Conservation (phyloP, 75 land plant genomes). For the Cunninghamia lanceolata region DNA sequence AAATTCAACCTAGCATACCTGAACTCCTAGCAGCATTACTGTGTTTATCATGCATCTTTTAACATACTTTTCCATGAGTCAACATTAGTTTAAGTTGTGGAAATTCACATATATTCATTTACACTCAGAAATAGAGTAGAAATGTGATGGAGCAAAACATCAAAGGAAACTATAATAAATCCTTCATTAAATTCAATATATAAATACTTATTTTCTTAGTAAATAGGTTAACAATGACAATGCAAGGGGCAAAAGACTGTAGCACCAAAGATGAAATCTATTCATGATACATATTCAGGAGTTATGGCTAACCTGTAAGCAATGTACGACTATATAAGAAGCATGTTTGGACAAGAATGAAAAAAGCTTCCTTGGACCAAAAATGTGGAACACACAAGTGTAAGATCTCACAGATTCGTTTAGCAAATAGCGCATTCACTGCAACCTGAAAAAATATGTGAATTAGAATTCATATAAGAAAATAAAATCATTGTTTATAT, state of each 20-base stretch:
- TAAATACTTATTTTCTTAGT: neutral
- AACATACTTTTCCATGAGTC: neutral
- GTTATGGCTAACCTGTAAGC: conserved; percentile 24
- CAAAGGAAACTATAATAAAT: neutral
- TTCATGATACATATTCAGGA: neutral
- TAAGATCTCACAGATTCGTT: conserved; percentile 25
- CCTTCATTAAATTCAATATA: neutral
- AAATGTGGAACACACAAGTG: conserved; percentile 24
- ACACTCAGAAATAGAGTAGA: neutral
- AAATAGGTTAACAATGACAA: neutral
- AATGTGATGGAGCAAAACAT: neutral
- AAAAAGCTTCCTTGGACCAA: conserved; percentile 26
- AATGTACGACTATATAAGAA: conserved; percentile 30
- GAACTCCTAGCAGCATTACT: neutral
- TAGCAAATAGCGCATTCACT: conserved; percentile 26
- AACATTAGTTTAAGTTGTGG: neutral
- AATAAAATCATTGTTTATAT: neutral
- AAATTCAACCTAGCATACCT: neutral
- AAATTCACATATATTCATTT: neutral
- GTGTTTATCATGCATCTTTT: neutral
- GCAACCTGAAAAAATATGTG: conserved; percentile 23
- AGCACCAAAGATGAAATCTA: neutral
- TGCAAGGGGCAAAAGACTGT: neutral
- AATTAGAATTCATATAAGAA: neutral
- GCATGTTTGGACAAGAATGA: conserved; percentile 25